A percentile compares a stretch with the other conserved stretches of the same genome.
These are phyloP conservation scores for Mycena sp. DNA, from an alignment of 1,284 basidiomycete genomes.

Conservation along the genomic window DNA sequence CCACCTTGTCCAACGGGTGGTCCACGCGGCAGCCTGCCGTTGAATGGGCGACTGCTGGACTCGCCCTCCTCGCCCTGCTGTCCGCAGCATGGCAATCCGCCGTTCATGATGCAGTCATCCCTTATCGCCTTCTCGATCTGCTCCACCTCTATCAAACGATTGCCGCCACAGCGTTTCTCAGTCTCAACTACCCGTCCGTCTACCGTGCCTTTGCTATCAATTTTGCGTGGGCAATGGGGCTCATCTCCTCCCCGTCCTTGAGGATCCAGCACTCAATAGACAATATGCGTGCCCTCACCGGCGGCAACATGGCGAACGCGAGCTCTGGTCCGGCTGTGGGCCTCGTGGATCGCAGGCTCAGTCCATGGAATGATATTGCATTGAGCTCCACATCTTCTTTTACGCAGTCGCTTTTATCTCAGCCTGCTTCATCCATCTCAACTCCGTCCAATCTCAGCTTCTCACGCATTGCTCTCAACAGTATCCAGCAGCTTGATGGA, in stretches of 20 bases:
- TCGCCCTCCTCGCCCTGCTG: slow-evolving; percentile 75
- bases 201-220: slow-evolving; percentile 86
- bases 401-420: slow-evolving; percentile 20
- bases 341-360: slow-evolving; percentile 81
- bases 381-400: neutral
- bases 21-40: slow-evolving; percentile 81
- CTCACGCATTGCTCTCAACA: slow-evolving; percentile 14
- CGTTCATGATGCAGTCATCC: slow-evolving; percentile 54
- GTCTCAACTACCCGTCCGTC: slow-evolving; percentile 87
- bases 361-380: slow-evolving; percentile 47
- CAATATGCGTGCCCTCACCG: slow-evolving; percentile 83
- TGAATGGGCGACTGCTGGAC: slow-evolving; percentile 78
- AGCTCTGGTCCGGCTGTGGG: slow-evolving; percentile 67
- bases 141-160: slow-evolving; percentile 87
- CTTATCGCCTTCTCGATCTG: slow-evolving; percentile 81
- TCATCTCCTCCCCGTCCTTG: slow-evolving; percentile 70
- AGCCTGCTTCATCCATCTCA: slow-evolving; percentile 1
- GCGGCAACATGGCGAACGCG: slow-evolving; percentile 74
- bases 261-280: slow-evolving; percentile 85
- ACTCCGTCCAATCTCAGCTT: neutral
- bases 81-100: slow-evolving; percentile 74
- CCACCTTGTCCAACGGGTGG: slow-evolving; percentile 92
- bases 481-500: slow-evolving; percentile 35
- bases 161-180: slow-evolving; percentile 79
- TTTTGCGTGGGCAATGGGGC: slow-evolving; percentile 89